Conservation (phyloP, 495 filamentous ascomycete genomes). For the Penicillium manginii region DNA sequence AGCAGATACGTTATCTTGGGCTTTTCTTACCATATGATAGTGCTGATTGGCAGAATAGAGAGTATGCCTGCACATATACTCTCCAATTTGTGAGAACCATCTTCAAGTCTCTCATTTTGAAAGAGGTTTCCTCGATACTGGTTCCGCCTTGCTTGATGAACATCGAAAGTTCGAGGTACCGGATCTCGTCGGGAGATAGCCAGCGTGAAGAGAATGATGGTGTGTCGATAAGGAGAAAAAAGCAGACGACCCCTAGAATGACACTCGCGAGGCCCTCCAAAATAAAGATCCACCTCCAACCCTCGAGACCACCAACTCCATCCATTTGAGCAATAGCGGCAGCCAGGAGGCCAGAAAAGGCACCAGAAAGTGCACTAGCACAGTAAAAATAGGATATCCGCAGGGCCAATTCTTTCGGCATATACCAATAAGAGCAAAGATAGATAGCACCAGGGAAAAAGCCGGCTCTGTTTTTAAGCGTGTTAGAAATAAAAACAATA, state of each 20-base stretch:
- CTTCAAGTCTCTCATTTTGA: conserved; percentile 26
- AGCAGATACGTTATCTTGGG: not conserved
- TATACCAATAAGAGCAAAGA: conserved; percentile 75
- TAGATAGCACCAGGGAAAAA: conserved; percentile 75
- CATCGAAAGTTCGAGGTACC: conserved; percentile 29
- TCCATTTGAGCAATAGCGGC: conserved; percentile 68
- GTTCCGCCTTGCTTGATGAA: conserved; percentile 39
- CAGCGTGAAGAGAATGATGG: conserved; percentile 23
- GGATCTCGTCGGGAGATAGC: conserved; percentile 30
- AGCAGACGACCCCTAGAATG: conserved; percentile 57
- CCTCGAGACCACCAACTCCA: conserved; percentile 61
- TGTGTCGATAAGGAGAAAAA: conserved; percentile 47
- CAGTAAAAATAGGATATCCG: conserved; percentile 66
- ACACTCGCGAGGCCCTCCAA: conserved; percentile 62
- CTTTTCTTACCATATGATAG: conserved; percentile 30
- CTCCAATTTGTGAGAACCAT: conserved; percentile 32
- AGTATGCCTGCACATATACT: conserved; percentile 33
- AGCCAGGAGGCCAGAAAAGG: conserved; percentile 70
- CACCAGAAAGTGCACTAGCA: conserved; percentile 62
- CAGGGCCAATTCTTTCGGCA: conserved; percentile 31
- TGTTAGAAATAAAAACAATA: not conserved
- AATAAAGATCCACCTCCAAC: conserved; percentile 77
- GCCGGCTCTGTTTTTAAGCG: conserved; percentile 34
- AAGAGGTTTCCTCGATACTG: conserved; percentile 16
- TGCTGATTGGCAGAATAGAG: conserved; percentile 32